Evolutionary conservation across 495 filamentous ascomycete genomes (phyloP).

Genomic region (Aspergillus homomorphus): DNA sequence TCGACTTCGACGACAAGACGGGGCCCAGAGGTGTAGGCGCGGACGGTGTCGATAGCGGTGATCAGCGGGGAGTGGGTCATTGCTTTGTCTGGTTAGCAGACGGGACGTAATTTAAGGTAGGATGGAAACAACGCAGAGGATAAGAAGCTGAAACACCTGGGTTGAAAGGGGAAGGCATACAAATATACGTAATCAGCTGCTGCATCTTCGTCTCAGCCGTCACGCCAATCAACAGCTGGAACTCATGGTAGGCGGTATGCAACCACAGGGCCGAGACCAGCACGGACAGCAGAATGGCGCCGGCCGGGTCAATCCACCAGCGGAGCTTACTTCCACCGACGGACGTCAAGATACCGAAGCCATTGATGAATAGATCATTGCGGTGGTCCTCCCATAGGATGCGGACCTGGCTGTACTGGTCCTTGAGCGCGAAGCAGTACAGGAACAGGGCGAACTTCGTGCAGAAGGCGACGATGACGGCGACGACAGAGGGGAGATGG

Average conservation of each 20-base stretch:
- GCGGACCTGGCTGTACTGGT: conserved; percentile 84
- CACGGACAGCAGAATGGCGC: conserved; percentile 77
- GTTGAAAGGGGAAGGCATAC: conserved; percentile 2
- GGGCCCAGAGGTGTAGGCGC: conserved; percentile 88
- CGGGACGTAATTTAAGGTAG: too few relatives aligned
- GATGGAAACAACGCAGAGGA: too few relatives aligned
- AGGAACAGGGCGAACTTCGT: conserved; percentile 83
- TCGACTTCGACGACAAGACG: conserved; percentile 88
- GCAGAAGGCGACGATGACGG: conserved; percentile 77
- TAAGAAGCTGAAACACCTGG: not conserved
- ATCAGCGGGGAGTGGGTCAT: conserved; percentile 87
- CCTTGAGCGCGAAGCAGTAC: conserved; percentile 87
- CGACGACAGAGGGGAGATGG: conserved; percentile 81
- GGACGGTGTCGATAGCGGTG: conserved; percentile 85
- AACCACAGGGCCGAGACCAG: conserved; percentile 79
- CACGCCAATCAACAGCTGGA: conserved; percentile 85
- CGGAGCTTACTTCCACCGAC: conserved; percentile 79
- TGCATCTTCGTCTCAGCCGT: conserved; percentile 81
- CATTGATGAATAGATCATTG: conserved; percentile 86
- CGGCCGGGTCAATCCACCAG: conserved; percentile 96
- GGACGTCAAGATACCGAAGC: conserved; percentile 85
- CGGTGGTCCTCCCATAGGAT: conserved; percentile 93
- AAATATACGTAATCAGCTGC: conserved; percentile 92
- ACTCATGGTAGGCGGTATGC: conserved; percentile 81
- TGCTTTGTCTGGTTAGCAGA: conserved; percentile 35